Conservation (phyloP, 352 stramenopile genomes). For the Globisporangium abappressorium region DNA sequence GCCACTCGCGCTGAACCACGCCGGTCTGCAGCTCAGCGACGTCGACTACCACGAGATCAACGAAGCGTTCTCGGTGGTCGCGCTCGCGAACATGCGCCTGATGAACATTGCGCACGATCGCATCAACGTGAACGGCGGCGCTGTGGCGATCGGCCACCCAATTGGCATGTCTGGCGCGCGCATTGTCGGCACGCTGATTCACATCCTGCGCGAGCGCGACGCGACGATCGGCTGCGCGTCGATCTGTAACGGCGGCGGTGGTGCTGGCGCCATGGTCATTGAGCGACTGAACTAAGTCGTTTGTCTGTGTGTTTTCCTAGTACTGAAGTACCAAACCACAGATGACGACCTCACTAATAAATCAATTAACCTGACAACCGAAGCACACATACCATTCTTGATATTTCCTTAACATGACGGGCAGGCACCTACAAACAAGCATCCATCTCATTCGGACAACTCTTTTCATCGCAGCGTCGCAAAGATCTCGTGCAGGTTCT, state of each 20-base stretch:
- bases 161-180: slow-evolving; percentile 88
- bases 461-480: slow-evolving; percentile 27
- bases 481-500: slow-evolving; percentile 80
- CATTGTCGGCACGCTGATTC: slow-evolving; percentile 94
- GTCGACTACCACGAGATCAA: slow-evolving; percentile 99
- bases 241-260: slow-evolving; percentile 98
- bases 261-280: slow-evolving; percentile 95
- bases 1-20: slow-evolving; percentile 89
- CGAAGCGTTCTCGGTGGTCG: slow-evolving; percentile 98
- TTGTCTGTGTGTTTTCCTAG: slow-evolving; percentile 31
- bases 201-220: slow-evolving; percentile 94
- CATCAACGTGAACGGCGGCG: slow-evolving; percentile 97
- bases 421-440: too few species aligned
- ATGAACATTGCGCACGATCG: slow-evolving; percentile 90
- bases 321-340: background rate
- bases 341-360: background rate
- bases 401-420: background rate
- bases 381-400: background rate
- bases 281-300: slow-evolving; percentile 80
- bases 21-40: slow-evolving; percentile 89
- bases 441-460: background rate
- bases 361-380: slow-evolving; percentile 9
- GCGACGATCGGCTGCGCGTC: slow-evolving; percentile 94
- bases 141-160: slow-evolving; percentile 79
- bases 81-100: slow-evolving; percentile 94